A percentile compares a stretch with the other conserved stretches of the same genome.
Evolutionary conservation across 2,329 filamentous ascomycete species (phyloP).

Genomic region (Aureobasidium uvarum): DNA sequence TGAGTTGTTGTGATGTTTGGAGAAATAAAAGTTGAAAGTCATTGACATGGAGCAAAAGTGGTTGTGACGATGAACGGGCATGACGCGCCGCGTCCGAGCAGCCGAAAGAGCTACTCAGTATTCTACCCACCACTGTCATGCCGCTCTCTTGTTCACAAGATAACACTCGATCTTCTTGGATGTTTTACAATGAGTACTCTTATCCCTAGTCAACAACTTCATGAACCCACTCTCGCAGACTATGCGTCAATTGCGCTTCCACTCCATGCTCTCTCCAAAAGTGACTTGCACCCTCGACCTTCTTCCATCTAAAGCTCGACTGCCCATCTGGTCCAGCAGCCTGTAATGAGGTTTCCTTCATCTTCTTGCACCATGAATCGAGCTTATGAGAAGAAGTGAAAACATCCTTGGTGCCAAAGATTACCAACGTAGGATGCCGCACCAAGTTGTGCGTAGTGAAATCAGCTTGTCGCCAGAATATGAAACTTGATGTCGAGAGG

Average conservation of each 20-base stretch:
- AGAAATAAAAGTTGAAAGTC: not conserved
- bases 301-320: slow-evolving; percentile 42
- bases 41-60: not conserved
- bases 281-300: slow-evolving; percentile 53
- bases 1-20: not conserved
- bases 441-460: slow-evolving; percentile 45
- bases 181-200: too few species aligned
- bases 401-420: slow-evolving; percentile 73
- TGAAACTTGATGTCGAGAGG: slow-evolving; percentile 32
- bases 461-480: slow-evolving; percentile 29
- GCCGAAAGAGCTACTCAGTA: too few species aligned
- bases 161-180: not conserved
- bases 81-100: not conserved
- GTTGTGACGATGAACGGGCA: not conserved
- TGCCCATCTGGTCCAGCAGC: slow-evolving; percentile 29
- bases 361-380: slow-evolving; percentile 61
- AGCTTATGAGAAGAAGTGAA: slow-evolving; percentile 68
- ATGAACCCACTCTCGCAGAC: not conserved
- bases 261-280: slow-evolving; percentile 49
- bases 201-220: too few species aligned
- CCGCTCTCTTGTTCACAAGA: not conserved
- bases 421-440: slow-evolving; percentile 59
- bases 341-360: slow-evolving; percentile 40
- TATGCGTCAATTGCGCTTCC: not conserved
- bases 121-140: not conserved